A percentile compares a stretch with the other conserved stretches of the same genome.
Evolutionary conservation across 2,329 filamentous ascomycete genomes (phyloP).

Genomic region (Blastomyces parvus): DNA sequence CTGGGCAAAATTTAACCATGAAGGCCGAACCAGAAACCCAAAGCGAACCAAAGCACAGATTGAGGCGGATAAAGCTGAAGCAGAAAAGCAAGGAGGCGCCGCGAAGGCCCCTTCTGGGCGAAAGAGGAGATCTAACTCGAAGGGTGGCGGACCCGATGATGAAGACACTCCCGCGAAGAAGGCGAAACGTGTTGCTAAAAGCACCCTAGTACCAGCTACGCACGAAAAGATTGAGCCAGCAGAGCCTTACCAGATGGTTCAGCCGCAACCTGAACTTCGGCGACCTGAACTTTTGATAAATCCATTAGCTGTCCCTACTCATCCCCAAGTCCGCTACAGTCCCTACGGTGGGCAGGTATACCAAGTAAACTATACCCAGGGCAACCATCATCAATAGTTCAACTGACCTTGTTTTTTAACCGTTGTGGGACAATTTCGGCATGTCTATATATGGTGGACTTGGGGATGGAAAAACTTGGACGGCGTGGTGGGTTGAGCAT

Average conservation of each 20-base stretch:
- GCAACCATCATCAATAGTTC: slow-evolving; percentile 4
- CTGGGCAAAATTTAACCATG: slow-evolving; percentile 36
- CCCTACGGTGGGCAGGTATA: slow-evolving; percentile 5
- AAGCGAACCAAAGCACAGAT: slow-evolving; percentile 38
- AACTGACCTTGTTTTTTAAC: background rate
- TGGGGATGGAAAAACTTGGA: background rate
- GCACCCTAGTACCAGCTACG: background rate
- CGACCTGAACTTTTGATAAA: slow-evolving; percentile 1
- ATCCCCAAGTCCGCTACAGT: slow-evolving; percentile 3
- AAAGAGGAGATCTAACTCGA: slow-evolving; percentile 11
- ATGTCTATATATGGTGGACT: background rate
- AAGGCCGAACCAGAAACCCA: slow-evolving; percentile 36
- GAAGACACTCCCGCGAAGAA: slow-evolving; percentile 7
- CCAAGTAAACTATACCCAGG: slow-evolving; percentile 7
- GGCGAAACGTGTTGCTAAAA: slow-evolving; percentile 8
- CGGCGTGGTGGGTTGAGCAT: background rate
- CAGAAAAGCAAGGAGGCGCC: slow-evolving; percentile 9
- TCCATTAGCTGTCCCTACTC: background rate
- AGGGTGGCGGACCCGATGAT: background rate
- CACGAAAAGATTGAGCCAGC: slow-evolving; percentile 1
- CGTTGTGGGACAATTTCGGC: background rate
- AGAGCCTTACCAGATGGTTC: slow-evolving; percentile 1
- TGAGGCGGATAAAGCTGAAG: slow-evolving; percentile 30
- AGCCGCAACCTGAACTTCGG: slow-evolving; percentile 1
- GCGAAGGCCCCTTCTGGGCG: slow-evolving; percentile 3